Percentiles rank a stretch among this genome's conserved stretches.
Evolutionary conservation across 257 asterid genomes (phyloP).

Genomic region (Salvia splendens): DNA sequence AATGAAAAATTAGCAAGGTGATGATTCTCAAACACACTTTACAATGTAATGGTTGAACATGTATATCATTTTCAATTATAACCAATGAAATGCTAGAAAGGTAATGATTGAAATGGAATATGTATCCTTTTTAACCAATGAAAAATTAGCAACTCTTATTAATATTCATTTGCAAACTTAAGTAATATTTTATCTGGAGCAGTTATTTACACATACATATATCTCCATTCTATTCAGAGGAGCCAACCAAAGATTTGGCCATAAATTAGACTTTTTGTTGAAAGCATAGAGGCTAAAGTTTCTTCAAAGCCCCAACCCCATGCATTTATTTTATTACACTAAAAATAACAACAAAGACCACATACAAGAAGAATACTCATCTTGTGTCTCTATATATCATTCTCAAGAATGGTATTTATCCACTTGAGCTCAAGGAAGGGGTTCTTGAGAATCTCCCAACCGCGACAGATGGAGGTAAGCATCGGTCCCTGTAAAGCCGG

Average conservation of each 20-base stretch:
- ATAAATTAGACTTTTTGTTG: background rate
- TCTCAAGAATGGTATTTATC: background rate
- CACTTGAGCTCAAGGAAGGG: conserved; percentile 42
- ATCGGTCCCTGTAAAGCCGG: conserved; percentile 49
- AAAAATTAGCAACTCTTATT: no score
- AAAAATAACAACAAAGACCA: background rate
- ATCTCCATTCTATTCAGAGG: conserved; percentile 2
- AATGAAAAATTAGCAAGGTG: no score
- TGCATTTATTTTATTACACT: background rate
- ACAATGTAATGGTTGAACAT: no score
- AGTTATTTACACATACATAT: background rate
- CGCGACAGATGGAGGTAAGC: conserved; percentile 64
- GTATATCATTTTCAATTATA: no score
- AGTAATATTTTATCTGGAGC: no score
- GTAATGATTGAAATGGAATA: no score
- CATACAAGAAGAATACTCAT: background rate
- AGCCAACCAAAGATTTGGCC: conserved; percentile 15
- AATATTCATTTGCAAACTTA: background rate
- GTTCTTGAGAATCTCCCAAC: conserved; percentile 63
- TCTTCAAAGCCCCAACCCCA: background rate
- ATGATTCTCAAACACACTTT: no score
- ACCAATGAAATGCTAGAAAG: no score
- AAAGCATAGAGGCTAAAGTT: conserved; percentile 11
- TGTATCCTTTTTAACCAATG: no score
- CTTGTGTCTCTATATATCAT: background rate